Evolutionary conservation across 2,329 filamentous ascomycete species (phyloP), one percentile per base, ranked within the genome.

Genomic region (Fusarium virguliforme): DNA sequence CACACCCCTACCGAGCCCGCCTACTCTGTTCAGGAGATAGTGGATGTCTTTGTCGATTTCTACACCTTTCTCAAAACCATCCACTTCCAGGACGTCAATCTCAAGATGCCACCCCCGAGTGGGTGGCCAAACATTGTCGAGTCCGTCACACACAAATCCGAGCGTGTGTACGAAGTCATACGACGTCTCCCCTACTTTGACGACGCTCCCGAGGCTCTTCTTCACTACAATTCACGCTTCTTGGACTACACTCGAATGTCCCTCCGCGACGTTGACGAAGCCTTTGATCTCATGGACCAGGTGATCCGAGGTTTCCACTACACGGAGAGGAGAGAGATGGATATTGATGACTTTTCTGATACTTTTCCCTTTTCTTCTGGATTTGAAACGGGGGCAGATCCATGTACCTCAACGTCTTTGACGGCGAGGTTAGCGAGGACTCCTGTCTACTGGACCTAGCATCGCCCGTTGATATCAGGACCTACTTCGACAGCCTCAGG

Each of bases 191-290:
- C 61, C 6, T 53, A 51, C 28, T 63, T 60, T 18, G 43, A 60
- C 4, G 28, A 55, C 12, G 38, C 57, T 9, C 48, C 34, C 18
- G 32, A 60, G 40, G 46, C 32, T 6, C 46, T 54, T 15, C 24
- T 64, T 5, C 38, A 64, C 38, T 64, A 60, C 10, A 60, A 54
- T 12, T 64, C 46, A 51, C 18, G 56, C 12, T 48, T 64, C 0
- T 8, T 64, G 9, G 48, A 64, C 18, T 64, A 61, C 12, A 28
- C 48, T 15, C 48, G 40, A 32, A 22, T 61, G 30, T 50, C 62
- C 34, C 41, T 6, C 4, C 41, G 22, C 15, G 41, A 46, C 4
- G 12, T 46, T 9, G 12, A 54, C 12, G 30, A 60, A 28, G 35
- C 18, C 12, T 43, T 43, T 12, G 38, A 35, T 6, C 13, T 43